Evolutionary conservation across 768 basidiomycete species (phyloP).

Genomic region (Podaxis sp.): DNA sequence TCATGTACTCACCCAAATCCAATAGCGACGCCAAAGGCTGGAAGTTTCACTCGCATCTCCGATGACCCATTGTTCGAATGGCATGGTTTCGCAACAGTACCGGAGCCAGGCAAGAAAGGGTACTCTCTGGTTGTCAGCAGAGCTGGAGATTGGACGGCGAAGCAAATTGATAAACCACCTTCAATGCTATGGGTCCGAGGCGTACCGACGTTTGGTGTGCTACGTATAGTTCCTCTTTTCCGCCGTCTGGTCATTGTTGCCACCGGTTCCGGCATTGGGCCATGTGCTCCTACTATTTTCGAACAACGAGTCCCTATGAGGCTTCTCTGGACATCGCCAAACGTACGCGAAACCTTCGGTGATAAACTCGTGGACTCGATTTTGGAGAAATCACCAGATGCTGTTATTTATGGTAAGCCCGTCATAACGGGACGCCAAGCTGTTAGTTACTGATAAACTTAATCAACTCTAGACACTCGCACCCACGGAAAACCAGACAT

Average conservation of each 20-base stretch:
- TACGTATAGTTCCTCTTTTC: constrained; percentile 55
- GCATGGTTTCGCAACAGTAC: constrained; percentile 57
- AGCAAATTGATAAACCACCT: constrained; percentile 53
- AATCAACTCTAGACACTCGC: constrained; percentile 35
- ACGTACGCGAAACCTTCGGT: constrained; percentile 61
- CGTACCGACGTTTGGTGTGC: constrained; percentile 51
- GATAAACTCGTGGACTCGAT: constrained; percentile 57
- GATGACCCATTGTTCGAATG: constrained; percentile 53
- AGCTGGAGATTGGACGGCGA: constrained; percentile 60
- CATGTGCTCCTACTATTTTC: constrained; percentile 55
- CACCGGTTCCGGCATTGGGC: constrained; percentile 58
- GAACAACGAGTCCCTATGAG: constrained; percentile 49
- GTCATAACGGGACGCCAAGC: neutral
- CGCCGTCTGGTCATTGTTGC: constrained; percentile 55
- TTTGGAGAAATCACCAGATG: constrained; percentile 49
- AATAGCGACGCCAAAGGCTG: constrained; percentile 42
- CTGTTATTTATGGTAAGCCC: constrained; percentile 52
- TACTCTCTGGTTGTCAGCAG: constrained; percentile 57
- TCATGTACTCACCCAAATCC: neutral
- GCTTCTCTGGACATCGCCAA: constrained; percentile 62
- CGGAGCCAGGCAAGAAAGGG: constrained; percentile 44
- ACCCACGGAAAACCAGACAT: constrained; percentile 47
- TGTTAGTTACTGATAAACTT: neutral
- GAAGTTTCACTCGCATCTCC: constrained; percentile 44
- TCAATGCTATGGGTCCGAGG: constrained; percentile 57